A percentile compares a stretch with the other conserved stretches of the same genome.
phyloP scores from a whole-genome alignment of 805 yeast genomes.

The Priceomyces fermenticarens region DNA sequence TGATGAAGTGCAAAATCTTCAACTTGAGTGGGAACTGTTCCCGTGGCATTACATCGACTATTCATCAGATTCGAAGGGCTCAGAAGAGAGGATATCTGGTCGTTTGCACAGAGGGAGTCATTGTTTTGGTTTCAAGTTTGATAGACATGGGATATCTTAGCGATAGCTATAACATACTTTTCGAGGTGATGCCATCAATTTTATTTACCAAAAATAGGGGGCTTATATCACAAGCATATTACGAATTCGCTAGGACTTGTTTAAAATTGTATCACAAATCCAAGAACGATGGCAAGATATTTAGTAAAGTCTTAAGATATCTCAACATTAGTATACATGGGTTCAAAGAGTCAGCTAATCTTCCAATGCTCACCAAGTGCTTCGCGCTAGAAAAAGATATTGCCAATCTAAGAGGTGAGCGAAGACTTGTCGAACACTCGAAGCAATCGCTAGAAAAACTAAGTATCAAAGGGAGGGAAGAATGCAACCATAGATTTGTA shows the following conservation, averaged over 20 bases:
- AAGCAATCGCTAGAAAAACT: constrained; percentile 23
- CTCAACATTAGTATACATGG: constrained; percentile 45
- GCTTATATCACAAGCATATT: constrained; percentile 32
- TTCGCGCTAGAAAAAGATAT: constrained; percentile 38
- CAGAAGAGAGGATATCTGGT: constrained; percentile 44
- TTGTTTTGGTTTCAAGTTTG: constrained; percentile 45
- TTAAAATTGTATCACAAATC: constrained; percentile 7
- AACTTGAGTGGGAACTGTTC: constrained; percentile 41
- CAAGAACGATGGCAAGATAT: constrained; percentile 10
- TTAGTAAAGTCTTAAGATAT: constrained; percentile 32
- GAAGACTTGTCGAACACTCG: constrained; percentile 31
- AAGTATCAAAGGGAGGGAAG: constrained; percentile 24
- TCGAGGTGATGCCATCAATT: constrained; percentile 43
- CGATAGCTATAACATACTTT: constrained; percentile 44
- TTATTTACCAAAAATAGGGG: constrained; percentile 38
- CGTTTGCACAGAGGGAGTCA: constrained; percentile 44
- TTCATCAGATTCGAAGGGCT: constrained; percentile 50
- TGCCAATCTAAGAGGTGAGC: constrained; percentile 27
- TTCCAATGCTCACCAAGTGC: constrained; percentile 36
- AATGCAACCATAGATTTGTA: constrained; percentile 21
- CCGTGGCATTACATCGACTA: constrained; percentile 48
- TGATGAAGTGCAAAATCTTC: constrained; percentile 46
- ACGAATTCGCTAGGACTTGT: constrained; percentile 27
- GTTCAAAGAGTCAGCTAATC: constrained; percentile 36
- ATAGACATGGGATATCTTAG: constrained; percentile 36